phyloP scores from a whole-genome alignment of 257 asterid genomes.

The Primulina eburnea region DNA sequence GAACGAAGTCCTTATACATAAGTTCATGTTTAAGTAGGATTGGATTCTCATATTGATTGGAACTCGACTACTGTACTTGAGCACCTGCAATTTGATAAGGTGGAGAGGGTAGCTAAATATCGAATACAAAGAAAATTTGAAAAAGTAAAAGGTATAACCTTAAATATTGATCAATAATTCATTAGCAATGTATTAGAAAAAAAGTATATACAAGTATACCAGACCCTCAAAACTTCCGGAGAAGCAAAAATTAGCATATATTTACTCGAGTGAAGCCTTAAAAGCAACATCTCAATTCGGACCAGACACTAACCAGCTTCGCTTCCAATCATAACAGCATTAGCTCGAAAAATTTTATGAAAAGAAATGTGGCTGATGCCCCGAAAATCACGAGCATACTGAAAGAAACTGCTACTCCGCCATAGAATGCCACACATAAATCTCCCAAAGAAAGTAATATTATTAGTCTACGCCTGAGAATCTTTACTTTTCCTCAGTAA shows the following conservation, averaged over 20 bases:
- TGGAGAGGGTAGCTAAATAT: too few relatives aligned
- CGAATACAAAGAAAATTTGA: too few relatives aligned
- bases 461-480: constrained; percentile 24
- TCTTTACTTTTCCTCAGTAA: constrained; percentile 43
- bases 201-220: not conserved
- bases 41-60: too few relatives aligned
- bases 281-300: constrained; percentile 9
- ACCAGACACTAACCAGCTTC: constrained; percentile 25
- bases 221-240: not conserved
- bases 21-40: too few relatives aligned
- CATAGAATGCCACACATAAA: constrained; percentile 12
- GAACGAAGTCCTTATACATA: too few relatives aligned
- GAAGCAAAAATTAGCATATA: not conserved
- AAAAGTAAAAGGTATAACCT: too few relatives aligned
- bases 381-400: constrained; percentile 5
- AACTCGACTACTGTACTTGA: too few relatives aligned
- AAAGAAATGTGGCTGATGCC: constrained; percentile 12
- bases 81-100: too few relatives aligned
- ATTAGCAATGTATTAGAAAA: too few relatives aligned
- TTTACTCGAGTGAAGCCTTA: not conserved
- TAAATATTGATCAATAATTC: not conserved
- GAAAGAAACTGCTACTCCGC: constrained; percentile 14
- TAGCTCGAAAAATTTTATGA: constrained; percentile 27
- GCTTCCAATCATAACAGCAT: constrained; percentile 16
- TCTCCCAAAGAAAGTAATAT: constrained; percentile 20